Evolutionary conservation across 2,329 filamentous ascomycete species (phyloP).

Genomic region (Amphichorda felina): DNA sequence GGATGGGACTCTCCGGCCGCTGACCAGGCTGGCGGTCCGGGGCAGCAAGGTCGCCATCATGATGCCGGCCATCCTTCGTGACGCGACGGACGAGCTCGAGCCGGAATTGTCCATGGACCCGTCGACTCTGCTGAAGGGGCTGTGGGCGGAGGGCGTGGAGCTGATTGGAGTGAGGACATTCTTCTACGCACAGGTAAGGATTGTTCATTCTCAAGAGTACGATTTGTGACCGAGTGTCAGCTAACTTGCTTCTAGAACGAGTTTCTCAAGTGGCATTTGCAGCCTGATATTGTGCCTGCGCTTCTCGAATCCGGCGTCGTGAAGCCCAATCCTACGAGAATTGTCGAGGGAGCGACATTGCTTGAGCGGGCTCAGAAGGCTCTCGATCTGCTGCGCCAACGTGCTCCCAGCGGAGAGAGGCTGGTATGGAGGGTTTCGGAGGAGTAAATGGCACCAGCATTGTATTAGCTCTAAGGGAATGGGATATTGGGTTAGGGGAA

Average conservation of each 20-base stretch:
- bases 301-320: constrained; percentile 23
- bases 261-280: constrained; percentile 36
- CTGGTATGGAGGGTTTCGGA: constrained; percentile 17
- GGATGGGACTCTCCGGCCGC: constrained; percentile 30
- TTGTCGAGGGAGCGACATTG: constrained; percentile 21
- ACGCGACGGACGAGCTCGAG: constrained; percentile 31
- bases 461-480: too few relatives aligned
- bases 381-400: constrained; percentile 15
- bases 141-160: constrained; percentile 41
- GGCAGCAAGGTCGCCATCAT: constrained; percentile 44
- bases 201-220: not conserved
- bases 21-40: constrained; percentile 34
- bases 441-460: too few relatives aligned
- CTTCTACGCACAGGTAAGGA: constrained; percentile 34
- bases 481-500: too few relatives aligned
- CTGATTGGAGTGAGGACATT: constrained; percentile 42
- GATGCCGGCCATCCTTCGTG: constrained; percentile 44
- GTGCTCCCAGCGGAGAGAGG: constrained; percentile 22
- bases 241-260: constrained; percentile 26
- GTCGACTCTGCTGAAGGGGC: constrained; percentile 17
- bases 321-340: constrained; percentile 20
- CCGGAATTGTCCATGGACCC: constrained; percentile 45
- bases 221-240: too few relatives aligned
- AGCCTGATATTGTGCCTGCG: constrained; percentile 36
- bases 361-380: constrained; percentile 20